Conservation (phyloP, 768 basidiomycete species). For the Suillus americanus region DNA sequence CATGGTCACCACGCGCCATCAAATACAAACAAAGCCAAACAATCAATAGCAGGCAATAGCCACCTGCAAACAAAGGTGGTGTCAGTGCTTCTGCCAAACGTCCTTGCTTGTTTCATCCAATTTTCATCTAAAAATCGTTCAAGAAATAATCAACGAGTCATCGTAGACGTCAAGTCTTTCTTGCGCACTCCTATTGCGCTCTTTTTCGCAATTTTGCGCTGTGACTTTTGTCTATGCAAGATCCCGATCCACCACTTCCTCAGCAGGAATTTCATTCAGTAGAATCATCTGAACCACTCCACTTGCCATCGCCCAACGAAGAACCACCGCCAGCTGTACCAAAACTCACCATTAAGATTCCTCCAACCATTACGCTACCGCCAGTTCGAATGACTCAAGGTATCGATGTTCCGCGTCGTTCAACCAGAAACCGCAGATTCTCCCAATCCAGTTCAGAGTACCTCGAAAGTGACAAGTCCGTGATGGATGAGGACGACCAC, state of each 20-base stretch:
- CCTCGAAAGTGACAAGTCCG: constrained; percentile 33
- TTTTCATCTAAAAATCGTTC: background rate
- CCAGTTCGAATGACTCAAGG: constrained; percentile 7
- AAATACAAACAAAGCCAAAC: constrained; percentile 29
- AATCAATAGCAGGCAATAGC: constrained; percentile 28
- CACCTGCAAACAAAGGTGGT: constrained; percentile 34
- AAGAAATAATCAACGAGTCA: background rate
- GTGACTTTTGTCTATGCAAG: constrained; percentile 12
- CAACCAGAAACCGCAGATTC: constrained; percentile 20
- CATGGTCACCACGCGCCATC: constrained; percentile 14
- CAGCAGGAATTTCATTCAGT: background rate
- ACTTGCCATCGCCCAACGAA: background rate
- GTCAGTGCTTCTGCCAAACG: constrained; percentile 21
- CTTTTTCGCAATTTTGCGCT: constrained; percentile 5
- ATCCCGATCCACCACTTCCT: constrained; percentile 6
- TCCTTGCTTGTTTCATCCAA: background rate
- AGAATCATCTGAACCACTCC: constrained; percentile 1
- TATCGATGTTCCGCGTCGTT: constrained; percentile 22
- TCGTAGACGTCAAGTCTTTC: background rate
- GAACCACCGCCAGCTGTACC: background rate
- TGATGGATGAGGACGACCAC: constrained; percentile 25
- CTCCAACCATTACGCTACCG: constrained; percentile 17
- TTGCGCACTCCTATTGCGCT: background rate
- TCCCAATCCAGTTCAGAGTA: constrained; percentile 32
- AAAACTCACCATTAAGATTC: constrained; percentile 21